phyloP scores from a whole-genome alignment of 2,329 filamentous ascomycete species.

The Beauveria varroae region DNA sequence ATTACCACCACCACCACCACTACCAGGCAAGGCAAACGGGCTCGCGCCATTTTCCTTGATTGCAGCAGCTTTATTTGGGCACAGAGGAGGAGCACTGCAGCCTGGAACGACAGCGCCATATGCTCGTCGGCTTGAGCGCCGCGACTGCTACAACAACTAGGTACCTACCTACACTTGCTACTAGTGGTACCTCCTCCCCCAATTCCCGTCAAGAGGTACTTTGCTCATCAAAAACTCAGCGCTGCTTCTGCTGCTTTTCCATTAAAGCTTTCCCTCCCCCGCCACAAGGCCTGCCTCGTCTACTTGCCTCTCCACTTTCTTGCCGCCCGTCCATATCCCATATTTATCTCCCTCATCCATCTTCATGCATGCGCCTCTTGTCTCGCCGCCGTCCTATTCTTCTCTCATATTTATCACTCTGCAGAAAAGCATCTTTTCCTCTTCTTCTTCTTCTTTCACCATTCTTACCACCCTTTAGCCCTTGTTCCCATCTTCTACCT shows the following conservation, averaged over 20 bases:
- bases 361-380: slow-evolving; percentile 8
- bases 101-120: background rate
- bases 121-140: background rate
- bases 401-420: slow-evolving; percentile 3
- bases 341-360: slow-evolving; percentile 6
- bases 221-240: no score
- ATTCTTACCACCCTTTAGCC: background rate
- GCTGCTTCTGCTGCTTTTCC: background rate
- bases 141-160: no score
- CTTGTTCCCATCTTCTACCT: background rate
- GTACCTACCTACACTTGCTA: no score
- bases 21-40: background rate
- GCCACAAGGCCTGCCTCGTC: slow-evolving; percentile 9
- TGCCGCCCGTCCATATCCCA: slow-evolving; percentile 8
- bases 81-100: background rate
- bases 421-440: background rate
- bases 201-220: no score
- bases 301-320: slow-evolving; percentile 9
- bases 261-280: slow-evolving; percentile 4
- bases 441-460: background rate
- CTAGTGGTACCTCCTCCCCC: background rate
- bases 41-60: no score
- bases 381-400: slow-evolving; percentile 4
- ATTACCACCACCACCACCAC: background rate
- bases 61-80: no score